A percentile compares a stretch with the other conserved stretches of the same genome.
Evolutionary conservation across 2,329 filamentous ascomycete genomes (phyloP).

Genomic region (Xylariaceae sp.): DNA sequence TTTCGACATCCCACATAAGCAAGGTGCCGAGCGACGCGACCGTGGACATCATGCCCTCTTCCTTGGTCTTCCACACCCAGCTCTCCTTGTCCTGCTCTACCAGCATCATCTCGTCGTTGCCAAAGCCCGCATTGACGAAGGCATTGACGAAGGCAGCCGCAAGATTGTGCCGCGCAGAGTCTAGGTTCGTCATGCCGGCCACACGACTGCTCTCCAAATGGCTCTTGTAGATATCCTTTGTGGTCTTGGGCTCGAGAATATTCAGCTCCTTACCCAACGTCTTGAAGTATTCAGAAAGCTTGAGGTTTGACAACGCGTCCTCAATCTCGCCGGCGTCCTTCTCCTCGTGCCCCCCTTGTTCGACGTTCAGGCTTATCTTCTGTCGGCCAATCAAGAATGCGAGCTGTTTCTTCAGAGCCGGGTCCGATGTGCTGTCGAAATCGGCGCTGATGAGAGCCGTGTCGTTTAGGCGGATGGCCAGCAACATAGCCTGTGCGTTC

Average conservation of each 20-base stretch:
- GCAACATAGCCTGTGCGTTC: conserved; percentile 83
- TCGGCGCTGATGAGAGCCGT: conserved; percentile 72
- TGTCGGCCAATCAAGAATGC: conserved; percentile 89
- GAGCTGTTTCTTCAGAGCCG: conserved; percentile 82
- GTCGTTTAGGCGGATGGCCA: conserved; percentile 91
- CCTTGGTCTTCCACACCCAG: conserved; percentile 99
- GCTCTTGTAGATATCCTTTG: conserved; percentile 99
- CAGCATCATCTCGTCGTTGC: conserved; percentile 96
- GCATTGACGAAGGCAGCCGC: conserved; percentile 95
- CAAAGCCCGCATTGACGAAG: conserved; percentile 93
- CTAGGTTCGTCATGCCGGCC: conserved; percentile 85
- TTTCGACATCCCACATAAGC: conserved; percentile 88
- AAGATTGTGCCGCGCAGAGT: conserved; percentile 92
- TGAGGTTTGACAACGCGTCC: conserved; percentile 82
- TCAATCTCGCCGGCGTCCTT: conserved; percentile 67
- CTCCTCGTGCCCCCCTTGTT: conserved; percentile 50
- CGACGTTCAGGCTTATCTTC: conserved; percentile 71
- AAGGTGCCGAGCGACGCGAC: conserved; percentile 89
- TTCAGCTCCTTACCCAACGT: conserved; percentile 91
- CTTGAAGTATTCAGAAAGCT: conserved; percentile 88
- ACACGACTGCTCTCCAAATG: conserved; percentile 94
- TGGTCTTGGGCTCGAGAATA: conserved; percentile 91
- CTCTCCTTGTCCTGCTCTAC: conserved; percentile 79
- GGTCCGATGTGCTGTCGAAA: conserved; percentile 73
- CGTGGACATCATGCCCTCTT: conserved; percentile 94